Percentiles rank a stretch among this genome's conserved stretches.
Evolutionary conservation across 2,329 filamentous ascomycete genomes (phyloP).

Genomic region (Oidium heveae): DNA sequence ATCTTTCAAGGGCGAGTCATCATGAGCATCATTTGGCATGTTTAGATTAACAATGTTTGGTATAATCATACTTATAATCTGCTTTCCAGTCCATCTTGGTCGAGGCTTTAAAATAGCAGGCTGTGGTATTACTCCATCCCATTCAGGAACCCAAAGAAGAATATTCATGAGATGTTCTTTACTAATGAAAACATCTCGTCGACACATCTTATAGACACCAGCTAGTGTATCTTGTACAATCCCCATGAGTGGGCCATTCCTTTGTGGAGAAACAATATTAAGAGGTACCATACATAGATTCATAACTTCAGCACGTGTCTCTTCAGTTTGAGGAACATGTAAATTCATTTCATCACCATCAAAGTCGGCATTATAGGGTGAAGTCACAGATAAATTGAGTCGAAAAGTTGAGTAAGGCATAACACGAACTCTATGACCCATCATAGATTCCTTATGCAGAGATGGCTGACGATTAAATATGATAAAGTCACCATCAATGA

Average conservation of each 20-base stretch:
- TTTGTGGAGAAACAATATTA: slow-evolving; percentile 94
- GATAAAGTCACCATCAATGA: slow-evolving; percentile 90
- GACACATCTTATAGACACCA: slow-evolving; percentile 89
- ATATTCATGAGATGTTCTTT: slow-evolving; percentile 91
- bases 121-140: slow-evolving; percentile 83
- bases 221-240: slow-evolving; percentile 96
- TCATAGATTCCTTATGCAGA: slow-evolving; percentile 99
- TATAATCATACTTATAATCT: slow-evolving; percentile 83
- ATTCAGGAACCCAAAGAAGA: slow-evolving; percentile 90
- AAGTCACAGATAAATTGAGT: slow-evolving; percentile 89
- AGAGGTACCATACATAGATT: slow-evolving; percentile 93
- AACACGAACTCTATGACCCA: slow-evolving; percentile 90
- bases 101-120: slow-evolving; percentile 86
- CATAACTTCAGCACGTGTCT: slow-evolving; percentile 82
- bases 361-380: slow-evolving; percentile 98
- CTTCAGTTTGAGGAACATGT: slow-evolving; percentile 93
- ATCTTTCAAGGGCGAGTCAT: slow-evolving; percentile 40
- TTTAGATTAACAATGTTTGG: slow-evolving; percentile 65
- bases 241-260: slow-evolving; percentile 95
- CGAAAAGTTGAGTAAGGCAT: slow-evolving; percentile 99
- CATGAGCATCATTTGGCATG: slow-evolving; percentile 32
- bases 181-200: slow-evolving; percentile 71
- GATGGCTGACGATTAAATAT: slow-evolving; percentile 99
- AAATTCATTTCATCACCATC: slow-evolving; percentile 99
- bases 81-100: slow-evolving; percentile 93